Conservation (phyloP, 805 yeast genomes). For the Pachysolen tannophilus region DNA sequence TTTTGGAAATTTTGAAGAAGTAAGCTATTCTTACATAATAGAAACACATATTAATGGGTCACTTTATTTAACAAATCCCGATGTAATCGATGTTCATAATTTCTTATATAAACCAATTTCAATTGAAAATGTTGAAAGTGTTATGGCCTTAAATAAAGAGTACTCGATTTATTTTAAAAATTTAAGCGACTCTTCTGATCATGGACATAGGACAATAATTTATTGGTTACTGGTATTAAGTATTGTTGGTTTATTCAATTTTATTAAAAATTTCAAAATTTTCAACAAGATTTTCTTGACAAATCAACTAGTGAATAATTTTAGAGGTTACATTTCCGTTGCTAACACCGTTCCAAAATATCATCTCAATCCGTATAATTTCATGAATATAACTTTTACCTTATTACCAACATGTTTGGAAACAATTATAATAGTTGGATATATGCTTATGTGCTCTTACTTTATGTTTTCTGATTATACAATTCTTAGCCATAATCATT, state of each 20-base stretch:
- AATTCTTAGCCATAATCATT: conserved; percentile 7
- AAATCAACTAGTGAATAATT: conserved; percentile 7
- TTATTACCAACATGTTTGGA: conserved; percentile 22
- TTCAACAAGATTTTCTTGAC: conserved; percentile 5
- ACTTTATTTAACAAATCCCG: conserved; percentile 1
- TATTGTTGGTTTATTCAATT: conserved; percentile 13
- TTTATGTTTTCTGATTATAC: conserved; percentile 11
- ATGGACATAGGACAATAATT: conserved; percentile 12
- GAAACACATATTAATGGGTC: conserved; percentile 4
- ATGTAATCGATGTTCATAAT: conserved; percentile 12
- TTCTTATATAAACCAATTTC: conserved; percentile 14
- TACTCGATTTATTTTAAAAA: conserved; percentile 16
- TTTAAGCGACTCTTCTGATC: conserved; percentile 10
- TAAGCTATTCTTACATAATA: conserved; percentile 3
- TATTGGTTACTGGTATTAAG: conserved; percentile 16
- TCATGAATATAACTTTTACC: conserved; percentile 12
- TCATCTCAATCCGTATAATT: conserved; percentile 18
- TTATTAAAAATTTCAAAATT: conserved; percentile 9
- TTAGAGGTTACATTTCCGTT: conserved; percentile 14
- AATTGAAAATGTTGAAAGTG: conserved; percentile 2
- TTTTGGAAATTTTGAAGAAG: conserved; percentile 6
- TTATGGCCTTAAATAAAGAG: conserved; percentile 9
- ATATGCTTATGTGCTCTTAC: conserved; percentile 10
- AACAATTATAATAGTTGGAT: conserved; percentile 11
- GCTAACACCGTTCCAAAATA: conserved; percentile 13